Conservation (phyloP, 768 basidiomycete species). For the Lentinula edodes region DNA sequence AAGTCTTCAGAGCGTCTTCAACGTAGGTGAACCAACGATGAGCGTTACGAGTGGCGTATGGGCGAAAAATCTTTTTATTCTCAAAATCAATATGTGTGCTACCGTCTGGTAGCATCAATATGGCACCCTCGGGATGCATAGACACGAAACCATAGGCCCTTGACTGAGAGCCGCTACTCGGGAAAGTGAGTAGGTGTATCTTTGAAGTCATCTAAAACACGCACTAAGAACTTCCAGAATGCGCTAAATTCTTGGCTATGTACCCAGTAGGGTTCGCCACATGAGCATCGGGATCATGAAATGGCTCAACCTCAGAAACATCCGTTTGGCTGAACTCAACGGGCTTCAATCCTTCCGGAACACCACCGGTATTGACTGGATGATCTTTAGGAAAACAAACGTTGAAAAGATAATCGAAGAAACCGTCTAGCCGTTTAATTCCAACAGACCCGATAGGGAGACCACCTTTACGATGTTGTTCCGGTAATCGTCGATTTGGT, state of each 20-base stretch:
- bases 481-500: conserved; percentile 9
- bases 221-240: conserved; percentile 1
- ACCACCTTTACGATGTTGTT: conserved; percentile 13
- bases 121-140: neutral
- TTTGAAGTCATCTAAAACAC: neutral
- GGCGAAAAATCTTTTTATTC: conserved; percentile 1
- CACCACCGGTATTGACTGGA: conserved; percentile 12
- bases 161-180: neutral
- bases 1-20: neutral
- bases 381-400: neutral
- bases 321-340: conserved; percentile 5
- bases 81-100: conserved; percentile 1
- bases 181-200: neutral
- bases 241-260: neutral
- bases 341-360: conserved; percentile 18
- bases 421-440: conserved; percentile 18
- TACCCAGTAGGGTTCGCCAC: neutral
- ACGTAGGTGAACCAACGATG: conserved; percentile 5
- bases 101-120: conserved; percentile 4
- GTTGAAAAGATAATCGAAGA: conserved; percentile 8
- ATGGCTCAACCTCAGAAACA: neutral
- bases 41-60: conserved; percentile 5
- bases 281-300: conserved; percentile 1
- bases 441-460: conserved; percentile 25
- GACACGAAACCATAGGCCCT: conserved; percentile 4